A percentile compares a stretch with the other conserved stretches of the same genome.
Conservation (phyloP, 2,329 filamentous ascomycete genomes). For the Cercospora zeina region DNA sequence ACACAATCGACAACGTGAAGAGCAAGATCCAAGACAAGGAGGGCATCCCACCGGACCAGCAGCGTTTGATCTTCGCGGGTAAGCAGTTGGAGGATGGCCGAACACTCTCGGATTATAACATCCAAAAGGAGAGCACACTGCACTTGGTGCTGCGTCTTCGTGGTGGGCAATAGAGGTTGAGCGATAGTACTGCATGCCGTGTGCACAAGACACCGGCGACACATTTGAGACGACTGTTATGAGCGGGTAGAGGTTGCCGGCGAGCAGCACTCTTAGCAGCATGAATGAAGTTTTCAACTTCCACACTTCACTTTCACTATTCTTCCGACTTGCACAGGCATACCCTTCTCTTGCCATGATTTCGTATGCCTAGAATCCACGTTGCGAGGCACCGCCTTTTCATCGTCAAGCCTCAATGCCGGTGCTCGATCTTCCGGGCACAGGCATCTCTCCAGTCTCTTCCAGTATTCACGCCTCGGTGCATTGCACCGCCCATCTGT, state of each 20-base stretch:
- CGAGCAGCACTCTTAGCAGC: constrained; percentile 5
- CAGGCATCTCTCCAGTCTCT: neutral
- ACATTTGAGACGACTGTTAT: constrained; percentile 5
- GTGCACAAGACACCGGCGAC: neutral
- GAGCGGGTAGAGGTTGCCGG: constrained; percentile 6
- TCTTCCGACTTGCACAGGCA: neutral
- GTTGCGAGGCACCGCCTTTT: neutral
- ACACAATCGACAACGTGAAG: constrained; percentile 99
- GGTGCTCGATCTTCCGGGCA: neutral
- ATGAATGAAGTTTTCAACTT: constrained; percentile 4
- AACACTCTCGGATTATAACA: constrained; percentile 99
- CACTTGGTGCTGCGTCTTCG: constrained; percentile 97
- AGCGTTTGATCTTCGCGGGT: constrained; percentile 98
- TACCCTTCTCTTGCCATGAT: neutral
- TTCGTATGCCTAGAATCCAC: too few species aligned
- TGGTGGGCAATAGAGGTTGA: constrained; percentile 81
- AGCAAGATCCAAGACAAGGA: constrained; percentile 99
- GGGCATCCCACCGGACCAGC: constrained; percentile 98
- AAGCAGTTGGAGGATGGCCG: constrained; percentile 99
- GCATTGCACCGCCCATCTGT: too few species aligned
- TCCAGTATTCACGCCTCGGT: neutral
- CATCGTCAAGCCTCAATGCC: neutral
- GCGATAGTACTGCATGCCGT: neutral
- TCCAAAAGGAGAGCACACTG: constrained; percentile 99
- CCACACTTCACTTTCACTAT: neutral